phyloP scores from a whole-genome alignment of 176 grass and related monocot genomes.

The Oryza glaberrima region DNA sequence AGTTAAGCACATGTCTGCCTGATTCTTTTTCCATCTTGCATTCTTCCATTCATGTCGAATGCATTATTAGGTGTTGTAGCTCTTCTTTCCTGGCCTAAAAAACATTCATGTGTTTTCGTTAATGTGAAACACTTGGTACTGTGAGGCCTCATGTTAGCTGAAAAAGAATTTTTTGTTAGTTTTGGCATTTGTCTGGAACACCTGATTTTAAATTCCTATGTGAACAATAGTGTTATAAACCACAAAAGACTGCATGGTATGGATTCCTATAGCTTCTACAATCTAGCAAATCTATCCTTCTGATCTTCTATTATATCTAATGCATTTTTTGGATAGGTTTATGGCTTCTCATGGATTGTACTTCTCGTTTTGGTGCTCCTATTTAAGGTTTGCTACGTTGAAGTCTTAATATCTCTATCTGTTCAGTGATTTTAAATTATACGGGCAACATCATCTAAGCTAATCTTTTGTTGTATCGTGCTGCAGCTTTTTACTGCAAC shows the following conservation, averaged over 20 bases:
- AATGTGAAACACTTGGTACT: slow-evolving; percentile 12
- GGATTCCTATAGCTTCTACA: background rate
- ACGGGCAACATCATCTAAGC: slow-evolving; percentile 7
- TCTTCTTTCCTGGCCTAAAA: background rate
- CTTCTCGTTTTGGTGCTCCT: slow-evolving; percentile 75
- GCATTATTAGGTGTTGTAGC: slow-evolving; percentile 3
- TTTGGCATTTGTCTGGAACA: slow-evolving; percentile 23
- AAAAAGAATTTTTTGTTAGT: slow-evolving; percentile 1
- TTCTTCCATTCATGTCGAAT: background rate
- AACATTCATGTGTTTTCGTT: slow-evolving; percentile 5
- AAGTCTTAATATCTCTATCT: background rate
- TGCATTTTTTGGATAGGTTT: slow-evolving; percentile 61
- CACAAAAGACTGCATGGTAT: background rate
- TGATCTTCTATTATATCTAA: slow-evolving; percentile 18
- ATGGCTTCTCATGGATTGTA: slow-evolving; percentile 93
- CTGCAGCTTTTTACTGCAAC: slow-evolving; percentile 82
- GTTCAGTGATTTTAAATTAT: slow-evolving; percentile 1
- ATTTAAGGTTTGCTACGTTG: slow-evolving; percentile 72
- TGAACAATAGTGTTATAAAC: background rate
- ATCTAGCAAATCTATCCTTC: background rate
- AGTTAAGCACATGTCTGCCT: background rate
- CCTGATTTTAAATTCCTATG: background rate
- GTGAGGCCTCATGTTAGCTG: background rate
- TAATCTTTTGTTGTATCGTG: slow-evolving; percentile 37
- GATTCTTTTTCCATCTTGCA: background rate